Evolutionary conservation across 495 filamentous ascomycete species (phyloP).

Genomic region (Penicillium daleae): DNA sequence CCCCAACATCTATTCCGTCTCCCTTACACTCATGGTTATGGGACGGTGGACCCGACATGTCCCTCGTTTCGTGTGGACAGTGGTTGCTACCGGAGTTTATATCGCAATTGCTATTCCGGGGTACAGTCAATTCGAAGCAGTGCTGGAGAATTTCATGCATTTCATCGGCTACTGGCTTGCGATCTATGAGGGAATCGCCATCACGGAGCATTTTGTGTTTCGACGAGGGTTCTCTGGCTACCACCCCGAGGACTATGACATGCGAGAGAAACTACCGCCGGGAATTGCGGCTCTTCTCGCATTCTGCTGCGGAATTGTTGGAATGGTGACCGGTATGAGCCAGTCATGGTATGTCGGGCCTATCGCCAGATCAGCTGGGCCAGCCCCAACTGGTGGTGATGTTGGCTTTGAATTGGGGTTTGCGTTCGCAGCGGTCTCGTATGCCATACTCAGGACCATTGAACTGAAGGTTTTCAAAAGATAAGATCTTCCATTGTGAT

Average conservation of each 20-base stretch:
- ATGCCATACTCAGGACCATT: conserved; percentile 25
- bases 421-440: conserved; percentile 49
- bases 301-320: conserved; percentile 34
- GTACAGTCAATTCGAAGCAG: conserved; percentile 53
- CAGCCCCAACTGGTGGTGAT: conserved; percentile 49
- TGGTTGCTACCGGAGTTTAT: conserved; percentile 53
- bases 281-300: conserved; percentile 50
- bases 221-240: conserved; percentile 41
- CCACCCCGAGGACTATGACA: conserved; percentile 52
- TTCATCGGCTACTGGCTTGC: conserved; percentile 62
- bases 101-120: conserved; percentile 57
- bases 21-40: conserved; percentile 60
- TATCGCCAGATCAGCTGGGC: conserved; percentile 44
- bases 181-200: conserved; percentile 53
- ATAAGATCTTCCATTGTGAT: background rate
- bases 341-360: conserved; percentile 60
- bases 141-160: conserved; percentile 56
- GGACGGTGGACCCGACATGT: conserved; percentile 49
- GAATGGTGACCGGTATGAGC: conserved; percentile 58
- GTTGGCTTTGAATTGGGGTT: conserved; percentile 63
- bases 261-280: conserved; percentile 45
- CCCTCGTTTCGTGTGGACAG: conserved; percentile 55
- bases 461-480: conserved; percentile 14
- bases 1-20: conserved; percentile 46
- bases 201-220: conserved; percentile 55